Base-by-base conservation (phyloP, 495 filamentous ascomycete genomes). In the Podospora conica region DNA sequence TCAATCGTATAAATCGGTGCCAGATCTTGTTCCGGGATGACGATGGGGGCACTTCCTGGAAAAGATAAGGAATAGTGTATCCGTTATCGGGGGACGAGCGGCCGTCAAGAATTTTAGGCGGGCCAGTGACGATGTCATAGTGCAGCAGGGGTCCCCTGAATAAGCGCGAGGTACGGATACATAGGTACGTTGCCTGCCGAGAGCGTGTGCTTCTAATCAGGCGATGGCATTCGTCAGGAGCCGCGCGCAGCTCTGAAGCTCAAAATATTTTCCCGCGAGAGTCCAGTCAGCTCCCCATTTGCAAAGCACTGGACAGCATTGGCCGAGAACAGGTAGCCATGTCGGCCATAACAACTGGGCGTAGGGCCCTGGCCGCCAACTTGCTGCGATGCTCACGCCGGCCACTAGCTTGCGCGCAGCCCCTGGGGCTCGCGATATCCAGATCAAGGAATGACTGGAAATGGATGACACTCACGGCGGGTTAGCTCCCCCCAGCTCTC, bases 61-160 rank as follows among this genome's bases (percentile, higher is more conserved):
- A 53, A 40, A 48, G 60, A 62, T 58, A 64, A 64, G 63, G 63
- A 40, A 33, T 61, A n/a, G 40, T 18, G 60, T 62, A 58, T 33
- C 22, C 59, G 61, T 66, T 66, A 66, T 66, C 65, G 28, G 64
- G 31, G 40, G n/a, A n/a, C n/a, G n/a, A n/a, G 24, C 21, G 21
- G n/a, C 40, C 65, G 53, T 59, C 59, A 29, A 18, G 21, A 24
- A 22, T 58, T 33, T 48, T 58, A n/a, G 53, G 61, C 28, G 25
- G 6, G 18, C 55, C 60, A 40, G 21, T 21, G 48, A 60, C 66
- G 65, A 74, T 74, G 70, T 72, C 72, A 74, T 72, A 61, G 59
- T 74, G 65, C 70, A 67, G 57, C 56, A 20, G 55, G 61, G 64
- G 59, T 56, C 55, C 55, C 60, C 55, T 25, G 53, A 28, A 21